Percentiles rank a stretch among this genome's conserved stretches.
These are phyloP conservation scores for Lizonia empirigonia DNA, from an alignment of 2,329 filamentous ascomycete species.

Conservation along the genomic window DNA sequence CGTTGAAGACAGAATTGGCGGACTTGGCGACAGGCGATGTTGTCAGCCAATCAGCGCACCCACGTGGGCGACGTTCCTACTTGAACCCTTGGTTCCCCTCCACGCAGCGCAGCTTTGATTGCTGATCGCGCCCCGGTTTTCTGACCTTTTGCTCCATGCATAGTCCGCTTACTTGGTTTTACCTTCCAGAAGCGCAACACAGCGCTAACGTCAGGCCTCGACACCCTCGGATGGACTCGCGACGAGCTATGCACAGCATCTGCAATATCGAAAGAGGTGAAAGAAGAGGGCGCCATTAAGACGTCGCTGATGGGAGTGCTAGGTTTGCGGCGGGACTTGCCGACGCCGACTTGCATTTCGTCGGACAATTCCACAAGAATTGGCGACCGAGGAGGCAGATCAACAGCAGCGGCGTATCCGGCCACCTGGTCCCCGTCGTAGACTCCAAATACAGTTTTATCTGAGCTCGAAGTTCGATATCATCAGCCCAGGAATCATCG, in stretches of 20 bases:
- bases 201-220: slow-evolving; percentile 6
- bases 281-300: slow-evolving; percentile 1
- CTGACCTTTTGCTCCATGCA: slow-evolving; percentile 8
- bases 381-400: slow-evolving; percentile 1
- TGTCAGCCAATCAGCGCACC: slow-evolving; percentile 16
- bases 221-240: slow-evolving; percentile 1
- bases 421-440: slow-evolving; percentile 5
- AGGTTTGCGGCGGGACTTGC: slow-evolving; percentile 5
- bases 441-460: background rate
- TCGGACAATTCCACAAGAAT: slow-evolving; percentile 2
- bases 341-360: slow-evolving; percentile 7
- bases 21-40: slow-evolving; percentile 8
- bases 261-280: slow-evolving; percentile 9
- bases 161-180: slow-evolving; percentile 4
- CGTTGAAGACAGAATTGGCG: slow-evolving; percentile 11
- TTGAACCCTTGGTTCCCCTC: slow-evolving; percentile 5
- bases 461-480: background rate
- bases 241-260: slow-evolving; percentile 1
- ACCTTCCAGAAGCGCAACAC: slow-evolving; percentile 9
- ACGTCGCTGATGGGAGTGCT: background rate
- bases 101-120: background rate
- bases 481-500: slow-evolving; percentile 6
- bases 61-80: slow-evolving; percentile 11
- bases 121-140: slow-evolving; percentile 12
- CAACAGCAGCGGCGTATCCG: slow-evolving; percentile 10